These are phyloP conservation scores for Vinca major DNA, from an alignment of 305 asterid species.

Conservation along the genomic window DNA sequence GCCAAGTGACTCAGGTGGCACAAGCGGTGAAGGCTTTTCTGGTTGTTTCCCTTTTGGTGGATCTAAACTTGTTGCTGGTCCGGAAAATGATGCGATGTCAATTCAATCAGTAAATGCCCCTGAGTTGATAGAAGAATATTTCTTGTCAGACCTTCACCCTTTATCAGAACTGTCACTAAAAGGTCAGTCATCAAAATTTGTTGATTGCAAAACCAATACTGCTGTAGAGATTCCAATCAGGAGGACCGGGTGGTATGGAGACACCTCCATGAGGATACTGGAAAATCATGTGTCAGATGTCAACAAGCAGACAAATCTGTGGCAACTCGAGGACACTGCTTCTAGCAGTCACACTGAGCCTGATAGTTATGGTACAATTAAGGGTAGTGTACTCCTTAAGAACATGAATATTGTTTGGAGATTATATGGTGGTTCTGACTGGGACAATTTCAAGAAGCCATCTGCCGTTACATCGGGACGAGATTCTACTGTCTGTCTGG, in stretches of 20 bases:
- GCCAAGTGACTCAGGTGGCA: slow-evolving; percentile 18
- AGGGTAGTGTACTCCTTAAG: slow-evolving; percentile 57
- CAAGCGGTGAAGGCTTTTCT: slow-evolving; percentile 18
- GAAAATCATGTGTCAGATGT: slow-evolving; percentile 70
- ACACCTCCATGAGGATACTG: slow-evolving; percentile 44
- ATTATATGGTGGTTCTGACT: slow-evolving; percentile 83
- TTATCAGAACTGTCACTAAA: slow-evolving; percentile 44
- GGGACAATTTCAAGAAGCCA: slow-evolving; percentile 46
- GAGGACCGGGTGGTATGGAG: slow-evolving; percentile 71
- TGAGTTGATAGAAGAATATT: slow-evolving; percentile 79
- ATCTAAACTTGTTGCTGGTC: slow-evolving; percentile 23
- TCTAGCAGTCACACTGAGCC: slow-evolving; percentile 40
- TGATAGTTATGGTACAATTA: slow-evolving; percentile 42
- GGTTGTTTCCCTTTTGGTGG: slow-evolving; percentile 18
- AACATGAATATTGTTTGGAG: slow-evolving; percentile 79
- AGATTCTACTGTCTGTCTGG: slow-evolving; percentile 52
- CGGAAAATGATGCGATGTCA: slow-evolving; percentile 31
- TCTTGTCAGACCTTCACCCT: slow-evolving; percentile 64
- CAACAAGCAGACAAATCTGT: slow-evolving; percentile 27
- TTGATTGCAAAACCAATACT: slow-evolving; percentile 5
- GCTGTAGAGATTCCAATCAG: slow-evolving; percentile 34
- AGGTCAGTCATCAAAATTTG: slow-evolving; percentile 31
- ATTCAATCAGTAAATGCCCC: slow-evolving; percentile 40
- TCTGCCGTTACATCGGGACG: slow-evolving; percentile 38
- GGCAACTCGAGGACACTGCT: slow-evolving; percentile 33